Base-by-base conservation (phyloP, 305 asterid species). In the Fraxinus sp. region DNA sequence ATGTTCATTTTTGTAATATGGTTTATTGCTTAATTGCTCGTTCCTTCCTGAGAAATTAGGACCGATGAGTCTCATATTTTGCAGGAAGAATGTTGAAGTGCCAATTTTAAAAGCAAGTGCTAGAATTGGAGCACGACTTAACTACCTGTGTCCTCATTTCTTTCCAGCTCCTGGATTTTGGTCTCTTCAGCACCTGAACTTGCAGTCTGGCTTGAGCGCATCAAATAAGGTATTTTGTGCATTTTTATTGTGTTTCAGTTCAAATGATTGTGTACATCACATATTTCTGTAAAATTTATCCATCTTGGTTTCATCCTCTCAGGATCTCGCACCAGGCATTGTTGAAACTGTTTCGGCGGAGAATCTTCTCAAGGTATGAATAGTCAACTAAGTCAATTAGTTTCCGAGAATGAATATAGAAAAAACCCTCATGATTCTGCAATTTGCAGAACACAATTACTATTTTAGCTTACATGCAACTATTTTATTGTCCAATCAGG, bases 81-180 rank as follows among this genome's bases (percentile, higher is more conserved):
- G 68, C 92, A 96, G 98, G 96, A 91, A 89, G 88, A 93, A 96
- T 86, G 87, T 92, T 22, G 93, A 94, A 86, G 87, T 94, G 84
- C 99, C 99, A n/a, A 92, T 96, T 80, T 86, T 96, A 73, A 88
- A 93, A 90, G 81, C 98, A 52, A 93, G 99, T 85, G 97, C 98
- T 64, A 88, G 95, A 87, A 90, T 92, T 41, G 91, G 97, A 79
- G 91, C 98, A 66, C 92, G 93, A 22, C 95, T 96, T 80, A 94
- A 94, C 90, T 91, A 94, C 85, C 62, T 96, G 77, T 93, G 97
- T 76, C 98, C 98, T 79, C 97, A 92, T 81, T 88, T 93, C 89
- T 96, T 96, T 78, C 99, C 99, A 0, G 94, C 97, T 39, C 92
- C 98, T 81, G 99, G 98, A 77, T 90, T 92, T 90, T 92, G 95